These are phyloP conservation scores for Microbotryum violaceum DNA, from an alignment of 1,284 basidiomycete genomes.

Conservation along the genomic window DNA sequence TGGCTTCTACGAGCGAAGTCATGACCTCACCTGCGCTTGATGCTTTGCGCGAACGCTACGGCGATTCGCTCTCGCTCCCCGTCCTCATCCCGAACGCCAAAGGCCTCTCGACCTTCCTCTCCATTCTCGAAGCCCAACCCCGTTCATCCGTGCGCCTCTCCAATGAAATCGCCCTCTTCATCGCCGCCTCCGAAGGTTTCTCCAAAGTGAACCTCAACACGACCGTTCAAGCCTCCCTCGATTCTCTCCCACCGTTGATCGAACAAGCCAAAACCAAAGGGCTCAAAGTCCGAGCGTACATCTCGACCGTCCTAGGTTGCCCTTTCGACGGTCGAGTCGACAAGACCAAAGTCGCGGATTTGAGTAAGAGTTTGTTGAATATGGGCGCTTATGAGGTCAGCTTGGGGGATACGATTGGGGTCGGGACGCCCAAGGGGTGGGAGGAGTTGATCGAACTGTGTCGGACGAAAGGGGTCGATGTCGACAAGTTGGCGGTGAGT, in stretches of 20 bases:
- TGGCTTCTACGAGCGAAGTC: slow-evolving; percentile 68
- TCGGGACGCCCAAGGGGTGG: slow-evolving; percentile 66
- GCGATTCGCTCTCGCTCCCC: slow-evolving; percentile 56
- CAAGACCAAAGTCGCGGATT: slow-evolving; percentile 57
- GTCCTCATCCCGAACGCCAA: slow-evolving; percentile 80
- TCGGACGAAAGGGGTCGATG: slow-evolving; percentile 51
- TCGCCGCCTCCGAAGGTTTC: slow-evolving; percentile 77
- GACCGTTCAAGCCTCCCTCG: slow-evolving; percentile 63
- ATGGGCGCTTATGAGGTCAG: slow-evolving; percentile 95
- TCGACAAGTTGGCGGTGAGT: slow-evolving; percentile 62
- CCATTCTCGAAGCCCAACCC: slow-evolving; percentile 6
- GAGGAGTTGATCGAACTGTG: slow-evolving; percentile 62
- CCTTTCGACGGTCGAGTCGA: slow-evolving; percentile 78
- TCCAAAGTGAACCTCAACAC: slow-evolving; percentile 77
- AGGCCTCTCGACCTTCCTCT: slow-evolving; percentile 61
- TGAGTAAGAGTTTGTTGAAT: slow-evolving; percentile 62
- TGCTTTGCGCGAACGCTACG: slow-evolving; percentile 20
- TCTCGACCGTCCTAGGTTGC: slow-evolving; percentile 62
- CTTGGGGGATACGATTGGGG: slow-evolving; percentile 85
- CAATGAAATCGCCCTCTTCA: slow-evolving; percentile 83
- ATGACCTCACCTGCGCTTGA: slow-evolving; percentile 9
- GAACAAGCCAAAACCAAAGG: slow-evolving; percentile 54
- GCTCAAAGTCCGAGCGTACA: slow-evolving; percentile 75
- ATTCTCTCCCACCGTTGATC: slow-evolving; percentile 57
- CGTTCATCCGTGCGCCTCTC: slow-evolving; percentile 50